Conservation (phyloP, 345 rosid genomes). For the Hevea brasiliensis region DNA sequence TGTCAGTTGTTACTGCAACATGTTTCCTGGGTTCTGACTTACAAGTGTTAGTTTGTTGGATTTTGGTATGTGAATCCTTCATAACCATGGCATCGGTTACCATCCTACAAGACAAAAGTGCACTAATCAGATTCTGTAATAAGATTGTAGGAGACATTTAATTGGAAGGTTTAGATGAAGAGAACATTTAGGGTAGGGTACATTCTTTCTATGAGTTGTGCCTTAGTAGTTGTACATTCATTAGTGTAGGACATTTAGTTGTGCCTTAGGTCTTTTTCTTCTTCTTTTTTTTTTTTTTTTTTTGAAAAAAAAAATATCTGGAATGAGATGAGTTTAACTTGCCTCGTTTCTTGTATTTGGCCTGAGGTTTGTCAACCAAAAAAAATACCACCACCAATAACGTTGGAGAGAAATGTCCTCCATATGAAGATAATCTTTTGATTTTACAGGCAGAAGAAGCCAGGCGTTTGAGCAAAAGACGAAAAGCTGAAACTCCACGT, state of each 20-base stretch:
- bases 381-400: not conserved
- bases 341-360: not conserved
- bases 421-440: not conserved
- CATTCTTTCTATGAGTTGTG: not conserved
- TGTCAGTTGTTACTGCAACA: not conserved
- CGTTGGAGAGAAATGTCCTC: not conserved
- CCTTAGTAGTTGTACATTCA: too few species aligned
- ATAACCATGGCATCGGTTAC: not conserved
- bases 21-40: not conserved
- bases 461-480: constrained; percentile 18
- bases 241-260: too few species aligned
- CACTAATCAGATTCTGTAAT: not conserved
- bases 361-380: not conserved
- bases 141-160: not conserved
- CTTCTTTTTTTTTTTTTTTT: not conserved
- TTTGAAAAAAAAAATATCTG: not conserved
- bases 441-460: constrained; percentile 26
- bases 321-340: not conserved
- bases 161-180: not conserved
- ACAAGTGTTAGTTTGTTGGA: not conserved
- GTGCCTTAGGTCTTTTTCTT: not conserved
- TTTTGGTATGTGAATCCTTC: not conserved
- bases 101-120: not conserved
- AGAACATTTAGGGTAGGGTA: not conserved
- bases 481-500: constrained; percentile 23